Percentiles rank a stretch among this genome's conserved stretches.
Conservation (phyloP, 177 flowering plant species). For the Vitis hybrid region DNA sequence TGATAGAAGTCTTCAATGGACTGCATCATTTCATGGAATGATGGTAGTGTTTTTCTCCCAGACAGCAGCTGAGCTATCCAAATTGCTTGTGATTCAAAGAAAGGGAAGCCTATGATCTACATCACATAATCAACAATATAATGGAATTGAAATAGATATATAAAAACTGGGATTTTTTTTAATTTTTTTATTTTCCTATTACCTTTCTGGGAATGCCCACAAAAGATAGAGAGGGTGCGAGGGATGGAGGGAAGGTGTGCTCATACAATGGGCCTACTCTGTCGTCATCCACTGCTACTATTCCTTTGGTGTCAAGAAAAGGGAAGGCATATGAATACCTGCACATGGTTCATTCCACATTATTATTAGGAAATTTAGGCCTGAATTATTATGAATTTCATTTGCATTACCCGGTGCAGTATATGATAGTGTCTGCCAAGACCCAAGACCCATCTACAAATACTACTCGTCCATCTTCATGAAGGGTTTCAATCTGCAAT, state of each 20-base stretch:
- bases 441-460: slow-evolving; percentile 70
- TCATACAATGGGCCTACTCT: slow-evolving; percentile 92
- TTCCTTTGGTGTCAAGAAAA: slow-evolving; percentile 96
- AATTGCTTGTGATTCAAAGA: slow-evolving; percentile 94
- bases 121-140: neutral
- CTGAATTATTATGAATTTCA: neutral
- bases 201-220: slow-evolving; percentile 90
- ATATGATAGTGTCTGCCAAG: slow-evolving; percentile 70
- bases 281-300: slow-evolving; percentile 75
- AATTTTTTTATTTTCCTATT: neutral
- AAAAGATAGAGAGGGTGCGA: slow-evolving; percentile 88
- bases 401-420: slow-evolving; percentile 78
- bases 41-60: slow-evolving; percentile 73
- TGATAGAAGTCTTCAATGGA: slow-evolving; percentile 71
- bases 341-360: slow-evolving; percentile 6
- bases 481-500: slow-evolving; percentile 64
- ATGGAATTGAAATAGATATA: no score
- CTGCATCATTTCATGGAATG: slow-evolving; percentile 83
- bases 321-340: slow-evolving; percentile 90
- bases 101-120: slow-evolving; percentile 81
- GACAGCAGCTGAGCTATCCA: slow-evolving; percentile 86
- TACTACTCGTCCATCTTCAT: slow-evolving; percentile 74
- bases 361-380: neutral
- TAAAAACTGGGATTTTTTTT: no score
- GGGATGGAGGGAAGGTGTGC: slow-evolving; percentile 90